These are phyloP conservation scores for Ophiocordyceps australis DNA, from an alignment of 2,329 filamentous ascomycete genomes.

Conservation along the genomic window DNA sequence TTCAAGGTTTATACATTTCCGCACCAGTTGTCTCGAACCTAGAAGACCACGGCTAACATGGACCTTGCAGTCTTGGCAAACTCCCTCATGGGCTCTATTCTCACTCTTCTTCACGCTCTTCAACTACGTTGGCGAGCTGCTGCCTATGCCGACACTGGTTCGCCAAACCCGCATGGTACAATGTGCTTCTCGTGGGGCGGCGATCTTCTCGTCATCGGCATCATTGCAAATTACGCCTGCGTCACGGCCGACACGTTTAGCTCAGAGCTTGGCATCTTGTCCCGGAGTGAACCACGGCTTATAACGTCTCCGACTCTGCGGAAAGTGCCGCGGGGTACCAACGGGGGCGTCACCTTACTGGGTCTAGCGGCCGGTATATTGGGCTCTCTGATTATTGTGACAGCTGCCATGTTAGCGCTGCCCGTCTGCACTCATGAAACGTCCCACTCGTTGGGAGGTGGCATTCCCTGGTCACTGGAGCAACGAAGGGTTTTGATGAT, in stretches of 20 bases:
- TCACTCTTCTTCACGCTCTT: conserved; percentile 39
- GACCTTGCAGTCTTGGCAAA: conserved; percentile 56
- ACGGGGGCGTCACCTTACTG: conserved; percentile 68
- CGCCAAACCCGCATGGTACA: conserved; percentile 16
- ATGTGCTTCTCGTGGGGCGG: conserved; percentile 42
- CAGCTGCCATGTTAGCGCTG: conserved; percentile 44
- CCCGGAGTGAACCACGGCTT: conserved; percentile 55
- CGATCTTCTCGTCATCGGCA: conserved; percentile 44
- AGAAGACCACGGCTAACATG: neutral
- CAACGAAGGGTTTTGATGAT: conserved; percentile 29
- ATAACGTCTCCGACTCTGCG: conserved; percentile 67
- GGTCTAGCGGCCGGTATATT: conserved; percentile 58
- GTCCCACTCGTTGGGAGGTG: conserved; percentile 19
- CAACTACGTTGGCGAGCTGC: conserved; percentile 32
- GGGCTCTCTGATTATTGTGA: conserved; percentile 55
- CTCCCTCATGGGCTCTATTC: conserved; percentile 56
- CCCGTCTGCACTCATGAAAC: conserved; percentile 43
- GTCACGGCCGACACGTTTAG: conserved; percentile 89
- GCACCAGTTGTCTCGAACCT: too few relatives aligned
- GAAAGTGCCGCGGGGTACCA: conserved; percentile 75
- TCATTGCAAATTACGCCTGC: conserved; percentile 73
- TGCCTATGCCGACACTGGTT: conserved; percentile 15
- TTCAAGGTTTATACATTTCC: conserved; percentile 39
- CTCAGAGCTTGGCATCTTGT: conserved; percentile 86
- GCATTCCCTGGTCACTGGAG: conserved; percentile 26